These are phyloP conservation scores for Huntiella moniliformis DNA, from an alignment of 2,329 filamentous ascomycete species.

Conservation along the genomic window DNA sequence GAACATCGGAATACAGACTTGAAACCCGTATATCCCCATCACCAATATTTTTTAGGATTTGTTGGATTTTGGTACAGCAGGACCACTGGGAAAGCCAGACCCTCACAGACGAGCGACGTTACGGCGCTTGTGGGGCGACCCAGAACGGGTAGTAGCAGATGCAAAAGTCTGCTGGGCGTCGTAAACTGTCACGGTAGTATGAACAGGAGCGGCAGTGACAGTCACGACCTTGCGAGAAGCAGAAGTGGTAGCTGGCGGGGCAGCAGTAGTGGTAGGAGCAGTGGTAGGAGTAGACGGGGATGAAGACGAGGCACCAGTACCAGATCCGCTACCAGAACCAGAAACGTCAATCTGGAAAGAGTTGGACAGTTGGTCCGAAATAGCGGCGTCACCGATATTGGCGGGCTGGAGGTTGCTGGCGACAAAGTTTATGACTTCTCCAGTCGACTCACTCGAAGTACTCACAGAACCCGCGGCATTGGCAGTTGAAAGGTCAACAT, in stretches of 20 bases:
- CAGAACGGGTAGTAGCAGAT: conserved; percentile 3
- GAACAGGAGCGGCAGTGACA: conserved; percentile 16
- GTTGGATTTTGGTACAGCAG: background rate
- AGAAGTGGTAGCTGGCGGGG: background rate
- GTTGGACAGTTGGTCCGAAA: conserved; percentile 26
- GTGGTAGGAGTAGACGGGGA: conserved; percentile 7
- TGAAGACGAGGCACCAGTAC: background rate
- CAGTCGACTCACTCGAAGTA: conserved; percentile 13
- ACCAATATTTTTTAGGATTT: no score
- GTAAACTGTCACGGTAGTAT: conserved; percentile 20
- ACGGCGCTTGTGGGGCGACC: conserved; percentile 4
- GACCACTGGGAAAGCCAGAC: conserved; percentile 4
- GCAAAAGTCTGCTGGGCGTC: conserved; percentile 4
- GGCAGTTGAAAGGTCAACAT: conserved; percentile 20
- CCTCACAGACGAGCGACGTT: background rate
- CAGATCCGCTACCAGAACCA: background rate
- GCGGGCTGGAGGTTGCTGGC: conserved; percentile 13
- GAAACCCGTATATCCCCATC: no score
- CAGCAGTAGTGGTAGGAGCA: conserved; percentile 1
- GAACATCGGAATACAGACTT: no score
- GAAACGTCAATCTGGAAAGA: conserved; percentile 25
- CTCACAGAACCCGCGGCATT: background rate
- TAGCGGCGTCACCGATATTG: conserved; percentile 25
- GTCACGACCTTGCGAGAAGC: conserved; percentile 5
- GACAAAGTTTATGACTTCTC: background rate